These are phyloP conservation scores for Coccomyxa sp. DNA, from an alignment of 139 green algal genomes.

Conservation along the genomic window DNA sequence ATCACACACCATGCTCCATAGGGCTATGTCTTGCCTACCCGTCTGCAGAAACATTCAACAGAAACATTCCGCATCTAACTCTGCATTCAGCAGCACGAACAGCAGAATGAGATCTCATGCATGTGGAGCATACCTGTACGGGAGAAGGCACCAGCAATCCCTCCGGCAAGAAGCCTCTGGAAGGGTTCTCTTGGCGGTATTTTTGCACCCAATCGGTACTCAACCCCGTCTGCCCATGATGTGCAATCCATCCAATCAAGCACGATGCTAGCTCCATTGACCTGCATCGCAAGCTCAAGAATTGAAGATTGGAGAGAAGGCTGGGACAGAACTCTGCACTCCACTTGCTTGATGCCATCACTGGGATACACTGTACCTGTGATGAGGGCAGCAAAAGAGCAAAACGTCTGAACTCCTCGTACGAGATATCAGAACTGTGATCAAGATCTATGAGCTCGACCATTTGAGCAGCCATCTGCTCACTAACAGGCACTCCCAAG, in stretches of 20 bases:
- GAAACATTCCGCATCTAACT: too few species aligned
- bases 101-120: too few species aligned
- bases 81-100: too few species aligned
- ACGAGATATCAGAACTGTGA: constrained; percentile 7
- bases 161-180: constrained; percentile 25
- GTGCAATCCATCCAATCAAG: neutral
- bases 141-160: constrained; percentile 31
- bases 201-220: neutral
- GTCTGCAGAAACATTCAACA: too few species aligned
- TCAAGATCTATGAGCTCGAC: constrained; percentile 27
- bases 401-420: constrained; percentile 28
- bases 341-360: neutral
- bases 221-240: neutral
- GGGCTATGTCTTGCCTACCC: too few species aligned
- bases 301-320: neutral
- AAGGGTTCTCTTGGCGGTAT: neutral
- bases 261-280: neutral
- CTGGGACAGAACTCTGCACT: neutral
- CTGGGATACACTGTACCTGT: neutral
- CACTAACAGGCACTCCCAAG: neutral
- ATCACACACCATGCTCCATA: too few species aligned
- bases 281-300: neutral
- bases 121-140: constrained; percentile 5
- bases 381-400: constrained; percentile 17
- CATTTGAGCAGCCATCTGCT: constrained; percentile 17